Evolutionary conservation across 2,329 filamentous ascomycete genomes (phyloP), one percentile per base, ranked within the genome.

Genomic region (Coniochaeta hoffmannii): DNA sequence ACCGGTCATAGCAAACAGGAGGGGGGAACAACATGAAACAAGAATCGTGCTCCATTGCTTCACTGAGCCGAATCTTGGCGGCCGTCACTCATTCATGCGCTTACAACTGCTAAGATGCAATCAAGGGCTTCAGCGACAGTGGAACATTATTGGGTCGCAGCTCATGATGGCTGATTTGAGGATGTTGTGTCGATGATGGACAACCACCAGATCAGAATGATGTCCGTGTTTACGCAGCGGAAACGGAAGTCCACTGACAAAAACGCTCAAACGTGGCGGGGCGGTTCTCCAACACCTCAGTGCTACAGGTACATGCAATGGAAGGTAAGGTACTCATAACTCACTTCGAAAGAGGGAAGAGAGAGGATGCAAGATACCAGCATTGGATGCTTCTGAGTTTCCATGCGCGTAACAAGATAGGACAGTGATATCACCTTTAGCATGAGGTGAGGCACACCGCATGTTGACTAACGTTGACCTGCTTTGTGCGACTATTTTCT

Each of bases 31-130:
- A 46, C 41, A 15, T 46, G 41, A 46, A 46, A 46, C 41, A 46
- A 28, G 41, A 46, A 28, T 46, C 24, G 41, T 46, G 41, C 41
- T 51, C 32, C 49, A 31, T n/a, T 51, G 49, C 49, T 19, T 51
- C 49, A 34, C 28, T 51, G 10, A n/a, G 32, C 28, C 49, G 22
- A 34, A 28, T n/a, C 49, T 51, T 51, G 26, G 49, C 49, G 19
- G n/a, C 9, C 26, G 14, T 51, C 49, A 34, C 49, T 22, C 9
- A 32, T 51, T 51, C 49, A 51, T 51, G 49, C 49, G 49, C 49
- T 31, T 17, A 24, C 19, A 1, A 22, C 24, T 14, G 11, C 2
- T 5, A 26, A 24, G 9, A 11, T 9, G 34, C 9, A 11, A n/a
- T n/a, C 15, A 14, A 26, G 26, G 24, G 19, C 5, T 22, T 12